Evolutionary conservation across 2,329 filamentous ascomycete species (phyloP).

Genomic region (Alternaria alternata): DNA sequence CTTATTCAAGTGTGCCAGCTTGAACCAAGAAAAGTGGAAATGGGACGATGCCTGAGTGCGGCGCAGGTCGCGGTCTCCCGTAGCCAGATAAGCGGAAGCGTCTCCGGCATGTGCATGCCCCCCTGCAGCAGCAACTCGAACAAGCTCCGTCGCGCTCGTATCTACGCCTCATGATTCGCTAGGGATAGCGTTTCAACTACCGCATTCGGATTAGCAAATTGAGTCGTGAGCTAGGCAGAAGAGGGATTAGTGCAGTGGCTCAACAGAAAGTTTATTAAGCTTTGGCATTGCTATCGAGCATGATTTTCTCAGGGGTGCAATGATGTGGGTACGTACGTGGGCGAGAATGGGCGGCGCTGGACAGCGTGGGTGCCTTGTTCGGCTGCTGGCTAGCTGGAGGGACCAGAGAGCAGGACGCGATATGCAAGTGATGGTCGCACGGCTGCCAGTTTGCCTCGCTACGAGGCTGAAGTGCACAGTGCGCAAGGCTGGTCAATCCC

Average conservation of each 20-base stretch:
- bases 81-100: conserved; percentile 2
- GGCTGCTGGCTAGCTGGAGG: neutral
- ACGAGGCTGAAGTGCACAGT: neutral
- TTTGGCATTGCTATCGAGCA: neutral
- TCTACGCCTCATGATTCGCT: neutral
- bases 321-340: neutral
- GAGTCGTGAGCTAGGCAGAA: neutral
- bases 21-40: neutral
- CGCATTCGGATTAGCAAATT: neutral
- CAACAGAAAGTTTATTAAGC: conserved; percentile 2
- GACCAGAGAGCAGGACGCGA: neutral
- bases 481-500: neutral
- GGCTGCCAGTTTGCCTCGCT: neutral
- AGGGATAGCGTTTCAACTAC: neutral
- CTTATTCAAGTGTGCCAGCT: neutral
- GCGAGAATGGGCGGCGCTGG: neutral
- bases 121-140: neutral
- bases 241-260: neutral
- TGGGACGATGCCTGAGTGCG: neutral
- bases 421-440: neutral
- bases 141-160: neutral
- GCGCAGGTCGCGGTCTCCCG: neutral
- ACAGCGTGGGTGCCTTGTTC: neutral
- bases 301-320: conserved; percentile 1
- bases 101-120: neutral